A percentile compares a stretch with the other conserved stretches of the same genome.
Conservation (phyloP, 176 grass and related monocot genomes). For the Carex cristatella region DNA sequence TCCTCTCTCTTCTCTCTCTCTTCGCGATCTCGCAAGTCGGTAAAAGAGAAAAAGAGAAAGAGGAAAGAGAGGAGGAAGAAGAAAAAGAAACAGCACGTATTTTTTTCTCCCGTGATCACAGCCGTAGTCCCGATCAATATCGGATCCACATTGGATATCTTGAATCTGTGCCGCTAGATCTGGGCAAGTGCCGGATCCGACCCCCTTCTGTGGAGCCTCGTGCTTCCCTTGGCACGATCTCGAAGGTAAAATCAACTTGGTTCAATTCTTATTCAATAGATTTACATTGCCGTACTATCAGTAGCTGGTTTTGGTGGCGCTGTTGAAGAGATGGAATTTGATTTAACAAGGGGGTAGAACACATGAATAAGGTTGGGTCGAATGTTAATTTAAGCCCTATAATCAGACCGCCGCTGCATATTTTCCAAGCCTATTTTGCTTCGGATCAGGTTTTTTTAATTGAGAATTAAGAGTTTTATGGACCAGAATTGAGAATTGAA, state of each 20-base stretch:
- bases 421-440: background rate
- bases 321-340: constrained; percentile 4
- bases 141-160: constrained; percentile 22
- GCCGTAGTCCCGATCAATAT: background rate
- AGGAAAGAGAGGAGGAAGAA: background rate
- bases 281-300: constrained; percentile 15
- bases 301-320: background rate
- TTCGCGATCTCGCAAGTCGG: constrained; percentile 23
- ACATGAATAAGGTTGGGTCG: background rate
- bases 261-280: constrained; percentile 7
- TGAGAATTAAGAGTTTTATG: background rate
- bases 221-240: constrained; percentile 39
- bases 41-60: constrained; percentile 15
- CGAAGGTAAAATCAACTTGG: constrained; percentile 16
- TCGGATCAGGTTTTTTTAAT: background rate
- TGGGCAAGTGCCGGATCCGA: constrained; percentile 22
- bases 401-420: background rate
- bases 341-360: background rate
- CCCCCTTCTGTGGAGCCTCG: constrained; percentile 15
- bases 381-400: background rate
- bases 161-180: constrained; percentile 12
- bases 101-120: background rate
- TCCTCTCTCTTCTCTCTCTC: constrained; percentile 30
- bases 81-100: background rate
- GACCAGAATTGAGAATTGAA: background rate